Base-by-base conservation (phyloP, 768 basidiomycete genomes). In the Boletus patriciae region DNA sequence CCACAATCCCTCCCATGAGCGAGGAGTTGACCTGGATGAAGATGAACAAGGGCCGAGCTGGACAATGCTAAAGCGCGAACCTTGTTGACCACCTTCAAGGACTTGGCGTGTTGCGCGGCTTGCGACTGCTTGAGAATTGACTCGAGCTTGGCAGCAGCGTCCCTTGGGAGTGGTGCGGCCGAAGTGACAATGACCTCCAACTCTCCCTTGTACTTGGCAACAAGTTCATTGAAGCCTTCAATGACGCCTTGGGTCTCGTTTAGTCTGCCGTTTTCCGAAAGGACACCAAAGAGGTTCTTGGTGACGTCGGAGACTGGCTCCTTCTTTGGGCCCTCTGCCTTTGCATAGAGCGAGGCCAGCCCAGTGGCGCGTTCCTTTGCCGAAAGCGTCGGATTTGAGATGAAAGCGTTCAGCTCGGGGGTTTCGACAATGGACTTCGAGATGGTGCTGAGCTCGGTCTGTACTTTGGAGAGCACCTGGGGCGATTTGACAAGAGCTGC, bases 251-350 rank as follows among this genome's bases (percentile, higher is more conserved):
- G 77, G 18, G 90, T 85, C 80, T 96, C 90, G 60, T 77, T 82
- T 59, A 98, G 80, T 62, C 97, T 82, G 56, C 94, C 94, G 73
- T 99, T 99, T 74, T 96, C 91, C 57, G 91, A 88, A 58, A 99
- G 83, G 64, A 98, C 86, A 37, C 74, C 72, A 70, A 99, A 86
- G 64, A 99, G 82, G 78, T 98, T 96, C 82, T 88, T 90, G 67
- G 94, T 94, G 73, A 94, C 81, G 55, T 92, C 90, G 46, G 88
- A 89, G 48, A 88, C 73, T n/a, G 83, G 73, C 55, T 86, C 87
- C 79, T 90, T 92, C 82, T 83, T 90, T 42, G 77, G 67, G 21
- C 80, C 79, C 74, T 88, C 89, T 34, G 87, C 79, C 54, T 84
- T 84, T 58, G 84, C 73, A 69, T 85, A 86, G 68, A 98, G 75